phyloP scores from a whole-genome alignment of 495 filamentous ascomycete species.

The Penicillium canescens region DNA sequence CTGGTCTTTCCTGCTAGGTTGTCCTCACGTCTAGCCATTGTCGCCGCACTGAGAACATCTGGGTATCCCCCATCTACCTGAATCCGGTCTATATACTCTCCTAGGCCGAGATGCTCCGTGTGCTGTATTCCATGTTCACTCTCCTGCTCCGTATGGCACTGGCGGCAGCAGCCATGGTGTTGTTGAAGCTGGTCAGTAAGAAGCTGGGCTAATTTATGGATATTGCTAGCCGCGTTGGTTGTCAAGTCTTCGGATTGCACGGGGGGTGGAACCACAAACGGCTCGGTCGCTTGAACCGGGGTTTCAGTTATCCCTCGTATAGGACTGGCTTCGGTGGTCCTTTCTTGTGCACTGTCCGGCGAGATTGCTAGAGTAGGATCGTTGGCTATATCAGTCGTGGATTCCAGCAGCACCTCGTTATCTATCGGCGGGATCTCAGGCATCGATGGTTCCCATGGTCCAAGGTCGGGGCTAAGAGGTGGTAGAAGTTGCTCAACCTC shows the following conservation, averaged over 20 bases:
- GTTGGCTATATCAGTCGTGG: neutral
- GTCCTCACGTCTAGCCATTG: neutral
- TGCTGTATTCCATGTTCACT: neutral
- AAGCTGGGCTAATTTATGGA: neutral
- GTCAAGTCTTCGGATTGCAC: neutral
- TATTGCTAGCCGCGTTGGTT: neutral
- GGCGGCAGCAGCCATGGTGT: neutral
- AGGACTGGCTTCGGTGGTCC: neutral
- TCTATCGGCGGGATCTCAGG: neutral
- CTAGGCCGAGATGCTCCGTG: neutral
- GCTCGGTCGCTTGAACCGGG: neutral
- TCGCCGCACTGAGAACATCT: neutral
- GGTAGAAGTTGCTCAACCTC: neutral
- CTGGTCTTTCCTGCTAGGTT: neutral
- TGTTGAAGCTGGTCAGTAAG: neutral
- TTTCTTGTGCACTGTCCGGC: neutral
- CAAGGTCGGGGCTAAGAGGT: neutral
- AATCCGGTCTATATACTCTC: neutral
- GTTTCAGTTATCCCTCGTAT: neutral
- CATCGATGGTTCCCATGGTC: neutral
- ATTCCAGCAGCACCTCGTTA: neutral
- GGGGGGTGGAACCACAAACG: neutral
- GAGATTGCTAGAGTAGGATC: neutral
- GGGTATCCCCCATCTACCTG: neutral
- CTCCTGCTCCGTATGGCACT: neutral